Percentiles rank a stretch among this genome's conserved stretches.
phyloP scores from a whole-genome alignment of 352 stramenopile genomes.

The Phytophthora boehmeriae region DNA sequence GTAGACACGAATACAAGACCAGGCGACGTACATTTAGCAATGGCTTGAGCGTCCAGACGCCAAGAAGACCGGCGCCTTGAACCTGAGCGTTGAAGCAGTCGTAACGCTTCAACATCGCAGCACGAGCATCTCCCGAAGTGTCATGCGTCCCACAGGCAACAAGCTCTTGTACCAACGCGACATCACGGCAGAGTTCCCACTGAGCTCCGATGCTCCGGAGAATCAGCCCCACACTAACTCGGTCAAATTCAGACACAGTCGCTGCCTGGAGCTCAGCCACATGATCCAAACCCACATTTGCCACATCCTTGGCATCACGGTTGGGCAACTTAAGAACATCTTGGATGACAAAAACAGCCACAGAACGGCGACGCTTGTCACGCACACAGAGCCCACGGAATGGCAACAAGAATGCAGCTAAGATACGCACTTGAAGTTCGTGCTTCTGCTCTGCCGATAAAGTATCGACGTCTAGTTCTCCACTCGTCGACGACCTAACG shows the following conservation, averaged over 20 bases:
- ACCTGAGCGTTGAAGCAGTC: constrained; percentile 41
- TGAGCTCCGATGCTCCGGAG: constrained; percentile 64
- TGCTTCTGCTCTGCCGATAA: constrained; percentile 48
- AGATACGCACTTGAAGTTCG: constrained; percentile 52
- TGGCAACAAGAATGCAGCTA: constrained; percentile 65
- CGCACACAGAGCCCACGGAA: constrained; percentile 54
- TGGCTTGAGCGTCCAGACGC: constrained; percentile 70
- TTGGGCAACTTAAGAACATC: constrained; percentile 72
- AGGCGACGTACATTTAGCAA: constrained; percentile 65
- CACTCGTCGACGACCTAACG: constrained; percentile 1
- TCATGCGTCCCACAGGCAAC: constrained; percentile 20
- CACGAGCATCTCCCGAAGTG: constrained; percentile 14
- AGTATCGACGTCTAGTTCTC: constrained; percentile 36
- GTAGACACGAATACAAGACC: not conserved
- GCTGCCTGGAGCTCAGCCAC: constrained; percentile 36
- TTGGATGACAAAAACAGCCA: constrained; percentile 59
- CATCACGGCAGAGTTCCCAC: constrained; percentile 64
- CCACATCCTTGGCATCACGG: constrained; percentile 71
- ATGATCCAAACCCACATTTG: constrained; percentile 48
- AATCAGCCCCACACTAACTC: constrained; percentile 53
- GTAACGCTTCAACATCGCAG: constrained; percentile 40
- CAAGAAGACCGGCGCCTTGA: constrained; percentile 31
- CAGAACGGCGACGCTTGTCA: constrained; percentile 53
- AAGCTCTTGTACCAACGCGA: constrained; percentile 58
- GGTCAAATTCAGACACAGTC: constrained; percentile 42